phyloP scores from a whole-genome alignment of 352 stramenopile genomes.

The Pythium coloratum region DNA sequence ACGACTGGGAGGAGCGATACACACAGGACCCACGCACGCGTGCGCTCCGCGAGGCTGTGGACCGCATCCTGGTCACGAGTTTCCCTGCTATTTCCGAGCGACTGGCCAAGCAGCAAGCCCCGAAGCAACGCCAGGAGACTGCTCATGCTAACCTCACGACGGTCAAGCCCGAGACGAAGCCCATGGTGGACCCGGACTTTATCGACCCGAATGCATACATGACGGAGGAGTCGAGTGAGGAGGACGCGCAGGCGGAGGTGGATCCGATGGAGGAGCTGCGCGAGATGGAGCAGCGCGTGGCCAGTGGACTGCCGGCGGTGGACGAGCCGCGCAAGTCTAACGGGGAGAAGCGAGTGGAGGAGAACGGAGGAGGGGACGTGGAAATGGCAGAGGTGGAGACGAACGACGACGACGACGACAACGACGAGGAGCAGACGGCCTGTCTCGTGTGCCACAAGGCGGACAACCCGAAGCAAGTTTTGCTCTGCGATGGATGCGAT shows the following conservation, averaged over 20 bases:
- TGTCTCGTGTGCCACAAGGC: conserved; percentile 48
- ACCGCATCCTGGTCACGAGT: conserved; percentile 26
- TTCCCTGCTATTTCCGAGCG: conserved; percentile 16
- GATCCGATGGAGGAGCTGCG: conserved; percentile 66
- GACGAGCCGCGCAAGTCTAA: neutral
- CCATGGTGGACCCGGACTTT: neutral
- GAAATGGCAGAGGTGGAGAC: conserved; percentile 2
- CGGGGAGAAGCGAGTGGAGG: neutral
- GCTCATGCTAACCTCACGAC: neutral
- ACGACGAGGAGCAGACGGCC: conserved; percentile 30
- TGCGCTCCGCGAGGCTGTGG: conserved; percentile 6
- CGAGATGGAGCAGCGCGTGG: conserved; percentile 45
- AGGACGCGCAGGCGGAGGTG: conserved; percentile 43
- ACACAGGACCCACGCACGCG: conserved; percentile 38
- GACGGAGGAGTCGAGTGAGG: conserved; percentile 56
- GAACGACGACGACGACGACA: conserved; percentile 12
- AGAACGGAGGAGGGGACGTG: conserved; percentile 4
- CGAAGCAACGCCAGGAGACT: conserved; percentile 4
- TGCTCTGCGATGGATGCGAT: conserved; percentile 62
- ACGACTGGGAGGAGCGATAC: conserved; percentile 21
- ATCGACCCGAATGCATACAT: conserved; percentile 16
- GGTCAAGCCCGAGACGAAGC: conserved; percentile 6
- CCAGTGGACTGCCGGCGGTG: neutral
- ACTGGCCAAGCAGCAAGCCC: conserved; percentile 5
- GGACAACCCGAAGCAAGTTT: conserved; percentile 39